Base-by-base conservation (phyloP, 495 filamentous ascomycete species). In the Parathielavia appendiculata region DNA sequence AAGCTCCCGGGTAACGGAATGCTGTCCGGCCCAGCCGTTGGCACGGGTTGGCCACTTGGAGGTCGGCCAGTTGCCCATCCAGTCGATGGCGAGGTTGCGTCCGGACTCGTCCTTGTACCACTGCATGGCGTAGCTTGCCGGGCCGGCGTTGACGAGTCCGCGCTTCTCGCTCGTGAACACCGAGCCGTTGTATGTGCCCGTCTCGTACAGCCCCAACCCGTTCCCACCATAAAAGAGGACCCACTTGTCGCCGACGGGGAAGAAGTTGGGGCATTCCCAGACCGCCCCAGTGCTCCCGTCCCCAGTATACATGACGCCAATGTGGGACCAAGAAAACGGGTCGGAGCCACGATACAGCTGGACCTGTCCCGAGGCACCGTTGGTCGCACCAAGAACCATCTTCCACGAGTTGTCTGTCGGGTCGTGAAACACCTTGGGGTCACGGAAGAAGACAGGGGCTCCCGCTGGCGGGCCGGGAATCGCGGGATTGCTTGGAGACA, bases 81-180 rank as follows among this genome's bases (percentile, higher is more conserved):
- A 51, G 35, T 14, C 19, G 49, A 51, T 51, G 49, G 49, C 49
- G 12, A 51, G 34, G 49, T 51, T 19, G 35, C 49, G 49, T 1
- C 49, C 49, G 49, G 49, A 39, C 34, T 51, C 49, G 34, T 51
- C 49, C 34, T 51, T 51, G 49, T 51, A 51, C 49, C 49, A 51
- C 34, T 51, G 49, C 49, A 51, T 51, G 1, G 49, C 49, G 34
- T 51, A 51, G 49, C 49, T 51, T 19, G 49, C 49, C 17, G 49
- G 49, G 49, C 49, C 49, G 34, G 49, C 49, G 20, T 51, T 35
- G 35, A 51, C 34, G 34, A 51, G 49, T 4, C 49, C 49, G 35
- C 49, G 49, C 34, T 51, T 51, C 49, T 51, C 49, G 49, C 49
- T 39, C 49, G 13, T 22, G 49, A 51, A 51, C 34, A 39, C 49